Conservation (phyloP, 345 rosid species). For the Citrus cavaleriei region DNA sequence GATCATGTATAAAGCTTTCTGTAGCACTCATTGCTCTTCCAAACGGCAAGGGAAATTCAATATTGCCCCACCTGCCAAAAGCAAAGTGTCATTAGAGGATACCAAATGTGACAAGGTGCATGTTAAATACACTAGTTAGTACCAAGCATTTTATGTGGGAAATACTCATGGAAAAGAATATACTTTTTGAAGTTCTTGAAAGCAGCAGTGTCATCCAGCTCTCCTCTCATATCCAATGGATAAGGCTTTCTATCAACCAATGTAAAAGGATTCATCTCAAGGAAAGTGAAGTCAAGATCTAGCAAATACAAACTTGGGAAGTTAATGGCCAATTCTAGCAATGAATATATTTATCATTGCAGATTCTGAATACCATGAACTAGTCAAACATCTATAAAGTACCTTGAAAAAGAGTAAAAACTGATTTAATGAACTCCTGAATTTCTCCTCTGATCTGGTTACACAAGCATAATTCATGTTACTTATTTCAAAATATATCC, state of each 20-base stretch:
- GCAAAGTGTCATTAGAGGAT: constrained; percentile 19
- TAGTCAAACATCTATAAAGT: background rate
- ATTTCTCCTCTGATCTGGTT: constrained; percentile 61
- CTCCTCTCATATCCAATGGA: constrained; percentile 98
- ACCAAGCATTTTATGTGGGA: background rate
- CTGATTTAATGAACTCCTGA: constrained; percentile 65
- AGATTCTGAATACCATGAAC: background rate
- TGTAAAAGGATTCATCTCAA: constrained; percentile 98
- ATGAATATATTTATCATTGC: background rate
- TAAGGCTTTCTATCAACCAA: constrained; percentile 91
- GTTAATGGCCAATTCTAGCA: constrained; percentile 11
- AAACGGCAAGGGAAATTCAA: constrained; percentile 92
- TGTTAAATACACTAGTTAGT: background rate
- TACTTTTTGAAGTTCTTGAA: constrained; percentile 98
- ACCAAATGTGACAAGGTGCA: background rate
- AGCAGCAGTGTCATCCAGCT: constrained; percentile 95
- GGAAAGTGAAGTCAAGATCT: constrained; percentile 97
- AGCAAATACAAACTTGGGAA: constrained; percentile 5
- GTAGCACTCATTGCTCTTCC: constrained; percentile 94
- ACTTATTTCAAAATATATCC: background rate
- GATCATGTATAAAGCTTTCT: constrained; percentile 83
- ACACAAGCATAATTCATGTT: constrained; percentile 4
- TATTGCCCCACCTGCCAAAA: constrained; percentile 75
- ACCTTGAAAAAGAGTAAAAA: constrained; percentile 85
- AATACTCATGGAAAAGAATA: constrained; percentile 5